These are phyloP conservation scores for Moricandia moricandioides DNA, from an alignment of 345 rosid genomes.

Conservation along the genomic window DNA sequence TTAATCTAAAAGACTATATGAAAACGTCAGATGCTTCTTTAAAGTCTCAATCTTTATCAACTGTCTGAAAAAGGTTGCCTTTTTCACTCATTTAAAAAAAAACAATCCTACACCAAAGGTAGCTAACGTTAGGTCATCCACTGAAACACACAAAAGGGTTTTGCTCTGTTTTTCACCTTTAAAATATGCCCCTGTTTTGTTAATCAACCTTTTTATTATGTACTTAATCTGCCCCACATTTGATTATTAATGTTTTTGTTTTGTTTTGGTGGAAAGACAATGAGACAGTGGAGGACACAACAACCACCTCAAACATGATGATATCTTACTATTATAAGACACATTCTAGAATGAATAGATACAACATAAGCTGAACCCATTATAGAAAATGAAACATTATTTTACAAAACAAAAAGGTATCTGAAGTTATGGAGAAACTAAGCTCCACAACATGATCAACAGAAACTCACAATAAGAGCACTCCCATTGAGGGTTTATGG, in stretches of 20 bases:
- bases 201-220: background rate
- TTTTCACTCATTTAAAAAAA: background rate
- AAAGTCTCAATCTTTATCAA: constrained; percentile 19
- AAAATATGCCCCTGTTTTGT: constrained; percentile 2
- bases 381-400: constrained; percentile 10
- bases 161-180: constrained; percentile 10
- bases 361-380: background rate
- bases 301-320: constrained; percentile 19
- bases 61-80: constrained; percentile 10
- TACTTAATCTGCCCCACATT: background rate
- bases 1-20: constrained; percentile 9
- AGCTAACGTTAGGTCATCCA: constrained; percentile 11
- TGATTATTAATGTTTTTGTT: background rate
- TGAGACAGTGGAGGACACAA: constrained; percentile 29
- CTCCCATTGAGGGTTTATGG: no score
- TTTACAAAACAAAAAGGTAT: background rate
- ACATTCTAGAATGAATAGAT: constrained; percentile 3
- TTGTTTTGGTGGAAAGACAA: constrained; percentile 27
- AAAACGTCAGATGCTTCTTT: constrained; percentile 18
- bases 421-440: background rate
- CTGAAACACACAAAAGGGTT: constrained; percentile 13
- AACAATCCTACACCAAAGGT: background rate
- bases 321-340: constrained; percentile 17
- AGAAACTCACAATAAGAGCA: background rate
- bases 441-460: constrained; percentile 13